Conservation (phyloP, 2,329 filamentous ascomycete species). For the Camptophora hylomeconis region DNA sequence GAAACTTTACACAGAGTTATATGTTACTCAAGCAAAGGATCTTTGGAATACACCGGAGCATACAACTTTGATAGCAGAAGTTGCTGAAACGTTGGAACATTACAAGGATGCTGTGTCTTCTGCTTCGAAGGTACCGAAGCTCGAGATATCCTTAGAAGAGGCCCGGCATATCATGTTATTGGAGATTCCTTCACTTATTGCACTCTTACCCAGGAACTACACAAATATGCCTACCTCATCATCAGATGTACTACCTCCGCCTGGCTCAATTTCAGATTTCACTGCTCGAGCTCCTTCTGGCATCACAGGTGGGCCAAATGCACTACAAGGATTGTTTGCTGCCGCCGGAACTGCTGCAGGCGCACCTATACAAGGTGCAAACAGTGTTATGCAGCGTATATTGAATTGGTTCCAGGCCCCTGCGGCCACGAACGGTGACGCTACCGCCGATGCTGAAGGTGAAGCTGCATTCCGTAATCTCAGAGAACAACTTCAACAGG, state of each 20-base stretch:
- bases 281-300: constrained; percentile 12
- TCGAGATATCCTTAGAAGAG: constrained; percentile 41
- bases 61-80: constrained; percentile 54
- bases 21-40: constrained; percentile 63
- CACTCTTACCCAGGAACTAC: constrained; percentile 52
- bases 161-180: constrained; percentile 69
- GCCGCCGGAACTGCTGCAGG: constrained; percentile 9
- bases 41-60: constrained; percentile 73
- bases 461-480: constrained; percentile 11
- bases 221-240: constrained; percentile 55
- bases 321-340: constrained; percentile 1
- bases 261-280: constrained; percentile 18
- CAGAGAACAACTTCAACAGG: constrained; percentile 11
- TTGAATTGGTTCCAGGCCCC: constrained; percentile 15
- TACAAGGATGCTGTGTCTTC: constrained; percentile 30
- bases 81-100: constrained; percentile 44
- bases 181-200: constrained; percentile 58
- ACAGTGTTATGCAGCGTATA: constrained; percentile 11
- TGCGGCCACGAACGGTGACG: constrained; percentile 2
- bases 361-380: constrained; percentile 8
- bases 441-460: constrained; percentile 9
- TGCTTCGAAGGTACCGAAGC: constrained; percentile 24
- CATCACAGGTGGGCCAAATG: not conserved
- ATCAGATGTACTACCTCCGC: constrained; percentile 71
- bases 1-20: constrained; percentile 60